Percentiles rank a stretch among this genome's conserved stretches.
Conservation (phyloP, 2,329 filamentous ascomycete species). For the Pseudogymnoascus sp. region DNA sequence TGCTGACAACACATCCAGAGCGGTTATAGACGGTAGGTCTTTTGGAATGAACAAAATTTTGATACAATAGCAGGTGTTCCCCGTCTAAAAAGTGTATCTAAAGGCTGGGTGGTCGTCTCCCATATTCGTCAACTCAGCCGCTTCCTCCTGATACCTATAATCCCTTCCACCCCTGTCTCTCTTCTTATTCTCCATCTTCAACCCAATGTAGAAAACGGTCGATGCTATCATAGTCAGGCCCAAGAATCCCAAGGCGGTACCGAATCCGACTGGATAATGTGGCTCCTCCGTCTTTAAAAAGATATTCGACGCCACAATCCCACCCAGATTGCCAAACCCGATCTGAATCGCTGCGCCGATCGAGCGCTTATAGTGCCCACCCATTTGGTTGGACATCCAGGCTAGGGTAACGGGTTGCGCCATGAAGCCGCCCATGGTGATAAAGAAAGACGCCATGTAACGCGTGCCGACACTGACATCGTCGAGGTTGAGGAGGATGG, state of each 20-base stretch:
- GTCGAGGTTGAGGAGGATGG: conserved; percentile 27
- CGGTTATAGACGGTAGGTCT: not conserved
- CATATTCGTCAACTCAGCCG: conserved; percentile 30
- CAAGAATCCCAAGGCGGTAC: conserved; percentile 16
- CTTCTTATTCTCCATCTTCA: conserved; percentile 37
- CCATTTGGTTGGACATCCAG: conserved; percentile 45
- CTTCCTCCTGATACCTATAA: conserved; percentile 31
- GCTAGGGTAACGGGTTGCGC: conserved; percentile 31
- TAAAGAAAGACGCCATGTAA: conserved; percentile 32
- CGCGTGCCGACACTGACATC: conserved; percentile 39
- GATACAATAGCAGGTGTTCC: not conserved
- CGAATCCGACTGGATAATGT: conserved; percentile 20
- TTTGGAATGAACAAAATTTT: not conserved
- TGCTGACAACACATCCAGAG: not conserved
- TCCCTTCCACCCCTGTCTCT: conserved; percentile 39
- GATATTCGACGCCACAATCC: conserved; percentile 31
- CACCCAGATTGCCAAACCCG: conserved; percentile 39
- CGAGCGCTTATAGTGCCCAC: conserved; percentile 44
- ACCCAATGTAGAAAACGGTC: conserved; percentile 32
- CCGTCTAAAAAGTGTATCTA: conserved; percentile 29
- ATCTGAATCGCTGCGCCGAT: conserved; percentile 42
- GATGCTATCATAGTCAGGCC: conserved; percentile 29
- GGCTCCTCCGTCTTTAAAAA: conserved; percentile 29
- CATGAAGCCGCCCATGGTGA: conserved; percentile 29
- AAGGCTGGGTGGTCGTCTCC: conserved; percentile 45